Conservation (phyloP, 768 basidiomycete genomes). For the Paxillus rubicundulus region DNA sequence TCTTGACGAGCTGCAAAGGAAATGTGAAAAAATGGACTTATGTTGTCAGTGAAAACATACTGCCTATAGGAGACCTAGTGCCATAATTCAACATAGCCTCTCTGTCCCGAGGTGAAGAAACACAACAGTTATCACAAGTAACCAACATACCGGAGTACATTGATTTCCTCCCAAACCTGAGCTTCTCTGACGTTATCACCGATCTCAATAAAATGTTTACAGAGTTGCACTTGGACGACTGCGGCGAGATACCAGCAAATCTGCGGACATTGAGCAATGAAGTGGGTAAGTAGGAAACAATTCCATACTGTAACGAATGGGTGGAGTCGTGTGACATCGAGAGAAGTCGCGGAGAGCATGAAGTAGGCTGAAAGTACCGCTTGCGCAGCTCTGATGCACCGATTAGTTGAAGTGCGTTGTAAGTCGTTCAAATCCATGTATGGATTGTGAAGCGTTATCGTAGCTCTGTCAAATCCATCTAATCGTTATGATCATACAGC, state of each 20-base stretch:
- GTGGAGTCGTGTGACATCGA: constrained; percentile 77
- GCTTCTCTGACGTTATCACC: constrained; percentile 73
- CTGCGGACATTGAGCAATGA: constrained; percentile 36
- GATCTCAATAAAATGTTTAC: constrained; percentile 82
- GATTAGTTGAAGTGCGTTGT: constrained; percentile 58
- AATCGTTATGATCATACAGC: constrained; percentile 2
- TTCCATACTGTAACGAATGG: constrained; percentile 73
- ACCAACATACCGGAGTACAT: constrained; percentile 61
- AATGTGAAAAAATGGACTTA: constrained; percentile 5
- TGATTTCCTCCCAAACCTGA: constrained; percentile 85
- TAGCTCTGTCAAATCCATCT: constrained; percentile 51
- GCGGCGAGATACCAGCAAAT: constrained; percentile 92
- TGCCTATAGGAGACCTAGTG: constrained; percentile 74
- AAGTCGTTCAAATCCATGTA: constrained; percentile 75
- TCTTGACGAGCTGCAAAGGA: constrained; percentile 70
- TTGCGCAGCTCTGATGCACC: constrained; percentile 74
- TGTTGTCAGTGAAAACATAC: constrained; percentile 43
- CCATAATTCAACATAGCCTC: constrained; percentile 86
- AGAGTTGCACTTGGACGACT: constrained; percentile 81
- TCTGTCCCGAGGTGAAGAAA: constrained; percentile 36
- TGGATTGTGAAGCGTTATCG: constrained; percentile 83
- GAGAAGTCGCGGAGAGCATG: constrained; percentile 74
- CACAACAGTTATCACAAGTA: background rate
- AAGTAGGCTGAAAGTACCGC: constrained; percentile 75
- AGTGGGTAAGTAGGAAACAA: constrained; percentile 3